Evolutionary conservation across 169 alveolate genomes (phyloP).

Genomic region (Pseudocohnilembus persalinus): DNA sequence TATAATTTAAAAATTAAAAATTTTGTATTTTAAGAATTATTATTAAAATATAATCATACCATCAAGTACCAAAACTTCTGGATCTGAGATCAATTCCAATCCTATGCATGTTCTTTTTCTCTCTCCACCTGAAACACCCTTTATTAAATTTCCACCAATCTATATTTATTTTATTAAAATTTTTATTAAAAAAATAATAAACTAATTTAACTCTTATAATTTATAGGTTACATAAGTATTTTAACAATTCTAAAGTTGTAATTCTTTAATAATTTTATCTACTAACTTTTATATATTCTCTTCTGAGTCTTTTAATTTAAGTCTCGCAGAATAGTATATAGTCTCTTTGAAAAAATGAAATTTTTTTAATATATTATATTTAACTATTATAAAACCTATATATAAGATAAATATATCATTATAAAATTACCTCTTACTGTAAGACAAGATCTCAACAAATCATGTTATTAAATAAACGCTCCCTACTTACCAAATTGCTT

Average conservation of each 20-base stretch:
- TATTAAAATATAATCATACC: too few species aligned
- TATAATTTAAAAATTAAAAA: slow-evolving; percentile 36
- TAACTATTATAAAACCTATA: too few species aligned
- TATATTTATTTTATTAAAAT: too few species aligned
- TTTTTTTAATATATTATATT: too few species aligned
- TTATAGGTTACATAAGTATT: slow-evolving; percentile 37
- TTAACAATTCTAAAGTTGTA: slow-evolving; percentile 50
- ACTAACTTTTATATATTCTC: slow-evolving; percentile 40
- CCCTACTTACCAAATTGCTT: background rate
- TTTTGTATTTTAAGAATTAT: slow-evolving; percentile 7
- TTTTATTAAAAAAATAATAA: too few species aligned
- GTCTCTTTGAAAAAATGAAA: slow-evolving; percentile 67
- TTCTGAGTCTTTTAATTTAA: slow-evolving; percentile 50
- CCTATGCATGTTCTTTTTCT: slow-evolving; percentile 90
- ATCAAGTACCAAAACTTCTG: slow-evolving; percentile 86
- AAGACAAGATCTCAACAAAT: background rate
- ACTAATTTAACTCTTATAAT: background rate
- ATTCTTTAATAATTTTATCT: slow-evolving; percentile 49
- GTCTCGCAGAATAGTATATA: slow-evolving; percentile 73
- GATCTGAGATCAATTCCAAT: slow-evolving; percentile 88
- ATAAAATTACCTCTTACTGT: background rate
- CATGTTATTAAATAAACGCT: slow-evolving; percentile 4
- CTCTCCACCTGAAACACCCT: slow-evolving; percentile 93
- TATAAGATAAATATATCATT: too few species aligned
- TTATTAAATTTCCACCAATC: slow-evolving; percentile 73